A percentile compares a stretch with the other conserved stretches of the same genome.
Conservation (phyloP, 805 yeast species). For the Zygosaccharomyces gambellarensis region DNA sequence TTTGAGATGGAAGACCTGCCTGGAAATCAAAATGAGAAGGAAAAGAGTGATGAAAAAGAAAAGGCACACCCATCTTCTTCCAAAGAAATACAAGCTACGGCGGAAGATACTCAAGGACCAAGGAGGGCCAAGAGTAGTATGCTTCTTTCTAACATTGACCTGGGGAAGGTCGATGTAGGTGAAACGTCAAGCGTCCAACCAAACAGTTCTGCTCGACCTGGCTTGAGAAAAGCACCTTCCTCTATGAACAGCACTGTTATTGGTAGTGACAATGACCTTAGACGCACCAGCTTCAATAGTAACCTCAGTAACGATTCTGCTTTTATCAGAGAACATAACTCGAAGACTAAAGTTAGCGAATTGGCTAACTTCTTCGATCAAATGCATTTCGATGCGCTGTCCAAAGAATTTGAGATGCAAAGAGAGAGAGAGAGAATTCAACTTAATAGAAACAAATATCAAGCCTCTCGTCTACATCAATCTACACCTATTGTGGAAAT, state of each 20-base stretch:
- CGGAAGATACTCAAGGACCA: background rate
- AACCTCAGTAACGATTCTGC: conserved; percentile 12
- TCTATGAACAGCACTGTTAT: conserved; percentile 10
- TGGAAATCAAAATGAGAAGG: background rate
- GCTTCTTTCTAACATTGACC: background rate
- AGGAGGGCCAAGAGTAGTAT: background rate
- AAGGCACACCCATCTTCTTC: background rate
- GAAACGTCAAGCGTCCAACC: background rate
- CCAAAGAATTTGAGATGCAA: conserved; percentile 81
- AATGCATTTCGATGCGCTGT: conserved; percentile 72
- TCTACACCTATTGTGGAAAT: conserved; percentile 89
- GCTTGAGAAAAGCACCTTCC: conserved; percentile 6
- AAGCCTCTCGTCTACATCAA: conserved; percentile 65
- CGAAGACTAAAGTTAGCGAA: conserved; percentile 51
- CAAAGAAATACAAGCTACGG: background rate
- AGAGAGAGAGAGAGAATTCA: conserved; percentile 73
- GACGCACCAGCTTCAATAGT: conserved; percentile 14
- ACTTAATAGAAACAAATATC: conserved; percentile 52
- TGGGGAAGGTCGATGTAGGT: background rate
- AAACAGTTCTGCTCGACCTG: conserved; percentile 1
- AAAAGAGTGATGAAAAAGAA: background rate
- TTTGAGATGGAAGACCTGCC: background rate
- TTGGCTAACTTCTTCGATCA: conserved; percentile 65
- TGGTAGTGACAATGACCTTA: conserved; percentile 6
- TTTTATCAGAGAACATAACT: conserved; percentile 16